These are phyloP conservation scores for Serendipita sp. DNA, from an alignment of 768 basidiomycete species.

Conservation along the genomic window DNA sequence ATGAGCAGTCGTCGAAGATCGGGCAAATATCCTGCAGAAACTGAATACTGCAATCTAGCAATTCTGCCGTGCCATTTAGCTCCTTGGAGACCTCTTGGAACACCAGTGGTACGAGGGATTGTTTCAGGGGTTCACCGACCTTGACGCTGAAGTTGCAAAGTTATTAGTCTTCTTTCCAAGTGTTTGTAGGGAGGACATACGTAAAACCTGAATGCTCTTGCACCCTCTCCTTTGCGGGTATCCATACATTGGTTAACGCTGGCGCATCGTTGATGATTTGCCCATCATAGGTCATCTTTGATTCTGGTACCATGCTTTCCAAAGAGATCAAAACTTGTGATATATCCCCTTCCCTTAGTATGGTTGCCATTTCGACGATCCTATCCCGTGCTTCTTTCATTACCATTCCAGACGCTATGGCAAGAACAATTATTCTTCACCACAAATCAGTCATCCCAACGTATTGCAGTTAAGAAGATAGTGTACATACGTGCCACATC, in stretches of 20 bases:
- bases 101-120: not conserved
- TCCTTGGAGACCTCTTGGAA: not conserved
- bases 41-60: conserved; percentile 1
- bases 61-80: not conserved
- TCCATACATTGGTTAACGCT: not conserved
- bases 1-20: not conserved
- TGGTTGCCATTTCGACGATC: not conserved
- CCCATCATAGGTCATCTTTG: not conserved
- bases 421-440: not conserved
- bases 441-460: not conserved
- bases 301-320: not conserved
- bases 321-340: not conserved
- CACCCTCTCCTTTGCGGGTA: not conserved
- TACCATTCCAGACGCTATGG: not conserved
- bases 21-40: conserved; percentile 1
- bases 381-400: not conserved
- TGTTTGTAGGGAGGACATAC: not conserved
- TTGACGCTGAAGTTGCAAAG: not conserved
- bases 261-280: not conserved
- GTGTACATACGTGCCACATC: not conserved
- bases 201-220: not conserved
- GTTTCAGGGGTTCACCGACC: not conserved
- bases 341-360: not conserved
- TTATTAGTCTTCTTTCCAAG: not conserved
- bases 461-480: not conserved